Evolutionary conservation across 2,329 filamentous ascomycete genomes (phyloP), one percentile per base, ranked within the genome.

Genomic region (Hymenoscyphus fraxineus): DNA sequence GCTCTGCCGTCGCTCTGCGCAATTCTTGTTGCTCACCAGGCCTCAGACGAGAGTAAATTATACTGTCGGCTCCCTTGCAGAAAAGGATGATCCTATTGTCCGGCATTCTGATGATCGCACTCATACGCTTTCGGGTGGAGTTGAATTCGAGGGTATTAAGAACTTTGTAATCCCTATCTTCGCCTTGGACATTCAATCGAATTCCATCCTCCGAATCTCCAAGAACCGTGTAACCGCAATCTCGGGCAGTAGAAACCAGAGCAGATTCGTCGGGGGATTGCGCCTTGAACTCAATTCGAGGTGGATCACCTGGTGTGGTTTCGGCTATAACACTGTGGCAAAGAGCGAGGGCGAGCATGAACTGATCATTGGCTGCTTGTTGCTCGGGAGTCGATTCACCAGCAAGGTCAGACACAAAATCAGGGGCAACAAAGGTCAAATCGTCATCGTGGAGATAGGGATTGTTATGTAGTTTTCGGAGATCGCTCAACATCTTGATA

Each of bases 71-170:
- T 68, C 95, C 95, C 79, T 99, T 99, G 82, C 95, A 99, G 78
- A 96, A 96, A 0, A 99, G 83, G 62, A 95, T 83, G 67, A 99
- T 97, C 65, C 84, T 88, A 51, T 91, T 90, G 76, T 98, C 87
- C 0, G 95, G 94, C 93, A 98, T 97, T 64, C 91, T 86, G 60
- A 99, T 88, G 70, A 99, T 97, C 1, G 93, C 92, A 78, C 93
- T 98, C 95, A 99, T 99, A 70, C 95, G 87, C 80, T 99, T 99
- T 73, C 95, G 86, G 55, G 90, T 93, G 0, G 94, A 98, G 76
- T 98, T 98, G 81, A 99, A 99, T 76, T 99, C 95, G 44, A 99
- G 88, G 0, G 91, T 97, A 77, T 97, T 98, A 58, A 99, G 84
- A 39, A 99, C 89, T 16, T 88, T 88, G 76, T 95, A 99, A 67